Conservation (phyloP, 495 filamentous ascomycete genomes). For the Ascobolus immersus region DNA sequence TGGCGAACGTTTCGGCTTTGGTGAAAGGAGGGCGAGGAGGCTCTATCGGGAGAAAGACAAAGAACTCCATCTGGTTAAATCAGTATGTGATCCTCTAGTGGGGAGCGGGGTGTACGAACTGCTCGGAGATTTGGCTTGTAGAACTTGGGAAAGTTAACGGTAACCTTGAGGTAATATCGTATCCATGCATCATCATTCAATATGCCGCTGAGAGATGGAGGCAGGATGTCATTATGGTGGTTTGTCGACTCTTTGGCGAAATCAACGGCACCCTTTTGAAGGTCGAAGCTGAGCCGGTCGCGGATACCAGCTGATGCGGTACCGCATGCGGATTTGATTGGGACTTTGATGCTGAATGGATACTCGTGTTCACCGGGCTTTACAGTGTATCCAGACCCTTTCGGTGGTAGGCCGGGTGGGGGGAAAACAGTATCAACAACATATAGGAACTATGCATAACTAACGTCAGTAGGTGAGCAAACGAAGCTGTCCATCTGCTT, state of each 20-base stretch:
- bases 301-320: conserved; percentile 6
- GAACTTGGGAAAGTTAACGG: conserved; percentile 26
- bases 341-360: conserved; percentile 77
- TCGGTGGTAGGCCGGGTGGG: conserved; percentile 20
- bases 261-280: conserved; percentile 9
- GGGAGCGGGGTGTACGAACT: conserved; percentile 2
- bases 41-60: conserved; percentile 85
- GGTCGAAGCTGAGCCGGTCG: conserved; percentile 12
- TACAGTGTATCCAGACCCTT: conserved; percentile 36
- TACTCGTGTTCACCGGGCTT: conserved; percentile 61
- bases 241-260: conserved; percentile 25
- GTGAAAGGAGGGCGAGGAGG: conserved; percentile 43
- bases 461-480: conserved; percentile 5
- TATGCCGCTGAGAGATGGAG: conserved; percentile 62
- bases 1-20: conserved; percentile 57
- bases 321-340: conserved; percentile 69
- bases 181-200: conserved; percentile 51
- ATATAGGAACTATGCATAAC: conserved; percentile 33
- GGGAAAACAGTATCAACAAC: conserved; percentile 39
- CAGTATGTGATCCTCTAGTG: background rate
- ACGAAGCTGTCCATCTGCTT: conserved; percentile 3
- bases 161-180: conserved; percentile 78
- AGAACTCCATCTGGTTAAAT: conserved; percentile 22
- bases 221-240: conserved; percentile 69
- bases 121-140: conserved; percentile 12